Conservation (phyloP, 192 early-diverging fungal species). For the Linnemannia exigua region DNA sequence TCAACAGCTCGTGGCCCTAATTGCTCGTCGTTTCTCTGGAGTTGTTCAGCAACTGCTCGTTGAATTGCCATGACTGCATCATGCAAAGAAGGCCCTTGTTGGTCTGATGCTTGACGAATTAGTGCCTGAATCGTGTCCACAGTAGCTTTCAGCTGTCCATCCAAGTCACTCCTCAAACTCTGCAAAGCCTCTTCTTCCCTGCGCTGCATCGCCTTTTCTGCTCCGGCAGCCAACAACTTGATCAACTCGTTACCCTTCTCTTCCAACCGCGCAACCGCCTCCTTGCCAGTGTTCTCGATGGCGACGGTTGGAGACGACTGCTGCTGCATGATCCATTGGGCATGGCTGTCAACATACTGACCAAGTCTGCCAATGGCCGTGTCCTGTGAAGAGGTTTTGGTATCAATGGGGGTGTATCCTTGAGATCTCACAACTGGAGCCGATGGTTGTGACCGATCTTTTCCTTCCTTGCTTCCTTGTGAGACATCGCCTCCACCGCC, state of each 20-base stretch:
- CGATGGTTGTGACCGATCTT: neutral
- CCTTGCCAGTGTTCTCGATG: neutral
- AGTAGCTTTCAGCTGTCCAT: neutral
- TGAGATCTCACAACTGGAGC: neutral
- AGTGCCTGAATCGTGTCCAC: neutral
- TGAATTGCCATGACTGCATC: neutral
- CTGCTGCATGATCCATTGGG: neutral
- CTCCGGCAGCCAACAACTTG: neutral
- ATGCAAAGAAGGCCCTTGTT: neutral
- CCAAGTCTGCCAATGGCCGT: neutral
- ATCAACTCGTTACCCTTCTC: neutral
- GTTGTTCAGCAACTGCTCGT: neutral
- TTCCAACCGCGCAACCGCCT: neutral
- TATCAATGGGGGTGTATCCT: neutral
- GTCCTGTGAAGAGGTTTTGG: neutral
- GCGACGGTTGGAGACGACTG: neutral
- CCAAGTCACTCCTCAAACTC: neutral
- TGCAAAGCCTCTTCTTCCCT: neutral
- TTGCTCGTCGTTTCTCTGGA: neutral
- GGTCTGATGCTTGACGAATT: neutral
- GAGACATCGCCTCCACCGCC: too few relatives aligned
- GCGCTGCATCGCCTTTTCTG: neutral
- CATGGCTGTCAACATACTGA: neutral
- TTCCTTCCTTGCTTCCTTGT: too few relatives aligned
- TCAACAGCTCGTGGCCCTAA: neutral